These are phyloP conservation scores for Allomyces arbusculus DNA, from an alignment of 192 early-diverging fungal genomes.

Conservation along the genomic window DNA sequence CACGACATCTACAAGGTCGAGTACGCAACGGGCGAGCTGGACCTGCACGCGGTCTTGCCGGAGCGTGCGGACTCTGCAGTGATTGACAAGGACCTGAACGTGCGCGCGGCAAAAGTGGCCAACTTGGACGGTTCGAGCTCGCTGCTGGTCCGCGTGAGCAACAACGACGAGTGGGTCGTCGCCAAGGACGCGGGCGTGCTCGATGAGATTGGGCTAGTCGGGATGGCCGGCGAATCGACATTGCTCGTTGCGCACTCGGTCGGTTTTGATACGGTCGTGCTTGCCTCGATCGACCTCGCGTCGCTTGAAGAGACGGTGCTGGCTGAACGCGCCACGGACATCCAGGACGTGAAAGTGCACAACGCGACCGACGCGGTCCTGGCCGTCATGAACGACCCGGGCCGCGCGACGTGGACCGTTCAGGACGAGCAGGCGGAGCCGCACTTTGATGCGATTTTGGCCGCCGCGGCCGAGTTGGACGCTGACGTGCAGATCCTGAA, in stretches of 20 bases:
- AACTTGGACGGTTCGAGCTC: too few species aligned
- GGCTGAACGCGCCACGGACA: background rate
- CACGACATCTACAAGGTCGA: background rate
- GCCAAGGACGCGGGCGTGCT: background rate
- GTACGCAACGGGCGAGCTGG: background rate
- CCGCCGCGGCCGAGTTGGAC: background rate
- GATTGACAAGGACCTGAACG: too few species aligned
- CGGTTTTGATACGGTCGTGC: background rate
- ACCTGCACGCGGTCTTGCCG: background rate
- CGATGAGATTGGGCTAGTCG: background rate
- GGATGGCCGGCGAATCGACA: background rate
- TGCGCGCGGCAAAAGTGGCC: too few species aligned
- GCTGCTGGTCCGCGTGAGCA: background rate
- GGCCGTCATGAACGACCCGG: background rate
- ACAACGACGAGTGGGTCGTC: background rate
- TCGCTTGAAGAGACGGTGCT: background rate
- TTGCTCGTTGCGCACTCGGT: background rate
- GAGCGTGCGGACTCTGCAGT: too few species aligned
- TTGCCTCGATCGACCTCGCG: background rate
- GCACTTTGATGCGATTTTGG: background rate
- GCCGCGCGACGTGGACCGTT: background rate
- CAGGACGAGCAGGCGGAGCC: background rate
- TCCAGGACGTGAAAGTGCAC: background rate
- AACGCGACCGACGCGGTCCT: background rate
- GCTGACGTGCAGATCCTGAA: background rate